Base-by-base conservation (phyloP, 768 basidiomycete genomes). In the Russula sp. region DNA sequence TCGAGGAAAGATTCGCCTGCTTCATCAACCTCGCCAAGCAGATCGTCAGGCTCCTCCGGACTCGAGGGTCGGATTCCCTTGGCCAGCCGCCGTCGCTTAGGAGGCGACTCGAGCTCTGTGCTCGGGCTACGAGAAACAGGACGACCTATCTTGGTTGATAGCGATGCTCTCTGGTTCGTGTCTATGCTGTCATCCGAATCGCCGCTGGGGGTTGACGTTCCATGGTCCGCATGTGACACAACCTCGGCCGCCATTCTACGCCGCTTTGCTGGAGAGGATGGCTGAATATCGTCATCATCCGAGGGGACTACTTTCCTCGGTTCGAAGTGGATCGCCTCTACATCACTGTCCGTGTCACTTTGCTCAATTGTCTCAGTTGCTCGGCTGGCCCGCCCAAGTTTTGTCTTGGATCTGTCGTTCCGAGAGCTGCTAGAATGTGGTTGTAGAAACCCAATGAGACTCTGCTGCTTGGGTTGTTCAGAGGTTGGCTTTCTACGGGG, bases 291-390 rank as follows among this genome's bases (percentile, higher is more conserved):
- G 18, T 71, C 70, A 27, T 72, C 71, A 51, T 66, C 61, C 1
- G 61, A 60, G 31, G 69, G 20, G 2, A 57, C 55, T 6, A 62
- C 62, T 47, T 74, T 64, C 18, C 32, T 63, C 14, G 79, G 74
- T 62, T 80, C 80, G 55, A 88, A 81, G 49, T 69, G 79, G 54
- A 87, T 84, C 32, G 75, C 78, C 16, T 76, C 78, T 45, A 84
- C 77, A 62, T 80, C 79, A 55, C 81, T 78, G 55, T 60, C 58
- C 0, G 58, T 45, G 11, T 55, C 63, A 39, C 49, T 51, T 39
- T 42, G 53, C 37, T 51, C 40, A 5, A 32, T 32, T n/a, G 13
- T 58, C 18, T 60, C 48, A 31, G 54, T 37, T 13, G 49, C 13
- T n/a, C 6, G 53, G 47, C 22, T 32, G 32, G 57, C 6, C 20